Evolutionary conservation across 139 green algal genomes (phyloP).

Genomic region (Parachlorella kessleri): DNA sequence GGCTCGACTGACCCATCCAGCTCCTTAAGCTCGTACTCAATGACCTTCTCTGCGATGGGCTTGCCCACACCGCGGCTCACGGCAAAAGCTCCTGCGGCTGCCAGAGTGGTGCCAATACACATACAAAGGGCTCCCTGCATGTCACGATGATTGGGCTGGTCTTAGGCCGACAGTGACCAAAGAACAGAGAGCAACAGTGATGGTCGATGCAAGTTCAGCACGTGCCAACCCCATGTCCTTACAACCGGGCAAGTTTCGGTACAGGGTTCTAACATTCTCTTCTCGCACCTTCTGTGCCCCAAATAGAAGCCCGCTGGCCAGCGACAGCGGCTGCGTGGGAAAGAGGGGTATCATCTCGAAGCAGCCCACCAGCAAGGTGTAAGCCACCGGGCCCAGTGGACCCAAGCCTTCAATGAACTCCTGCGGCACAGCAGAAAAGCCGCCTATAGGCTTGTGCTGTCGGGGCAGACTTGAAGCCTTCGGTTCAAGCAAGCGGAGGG

Average conservation of each 20-base stretch:
- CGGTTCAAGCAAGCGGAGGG: too few relatives aligned
- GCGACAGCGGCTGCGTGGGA: conserved; percentile 79
- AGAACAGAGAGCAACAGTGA: too few relatives aligned
- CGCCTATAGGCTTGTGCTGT: too few relatives aligned
- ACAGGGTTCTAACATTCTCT: too few relatives aligned
- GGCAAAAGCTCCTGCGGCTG: conserved; percentile 26
- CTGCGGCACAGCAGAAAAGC: too few relatives aligned
- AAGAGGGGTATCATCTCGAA: conserved; percentile 85
- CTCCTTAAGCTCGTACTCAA: neutral
- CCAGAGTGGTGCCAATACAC: conserved; percentile 25
- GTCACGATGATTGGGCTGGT: too few relatives aligned
- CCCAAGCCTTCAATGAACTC: conserved; percentile 69
- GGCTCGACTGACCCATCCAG: neutral
- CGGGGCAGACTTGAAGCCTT: too few relatives aligned
- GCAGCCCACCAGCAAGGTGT: conserved; percentile 65
- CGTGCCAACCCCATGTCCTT: too few relatives aligned
- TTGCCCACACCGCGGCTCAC: conserved; percentile 30
- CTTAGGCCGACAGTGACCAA: too few relatives aligned
- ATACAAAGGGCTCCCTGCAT: conserved; percentile 40
- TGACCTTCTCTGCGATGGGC: conserved; percentile 18
- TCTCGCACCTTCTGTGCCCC: conserved; percentile 53
- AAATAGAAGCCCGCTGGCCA: conserved; percentile 83
- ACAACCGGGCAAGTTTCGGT: too few relatives aligned
- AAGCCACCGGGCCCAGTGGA: conserved; percentile 58
- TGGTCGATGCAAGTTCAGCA: too few relatives aligned